Conservation (phyloP, 2,329 filamentous ascomycete genomes). For the Metarhizium album region DNA sequence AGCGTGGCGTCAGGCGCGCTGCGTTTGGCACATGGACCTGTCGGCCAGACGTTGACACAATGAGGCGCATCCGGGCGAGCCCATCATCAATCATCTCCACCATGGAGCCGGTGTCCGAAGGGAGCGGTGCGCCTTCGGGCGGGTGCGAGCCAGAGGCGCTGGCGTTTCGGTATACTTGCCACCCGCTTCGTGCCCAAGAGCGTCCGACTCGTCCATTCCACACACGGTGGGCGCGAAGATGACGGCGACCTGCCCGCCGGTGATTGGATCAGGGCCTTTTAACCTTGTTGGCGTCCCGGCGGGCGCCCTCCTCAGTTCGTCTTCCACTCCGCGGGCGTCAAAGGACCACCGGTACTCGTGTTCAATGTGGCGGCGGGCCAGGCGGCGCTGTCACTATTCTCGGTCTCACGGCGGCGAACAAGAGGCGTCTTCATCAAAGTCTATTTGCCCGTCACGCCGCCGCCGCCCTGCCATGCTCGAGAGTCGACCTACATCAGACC, state of each 20-base stretch:
- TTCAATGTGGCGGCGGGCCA: neutral
- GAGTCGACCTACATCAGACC: neutral
- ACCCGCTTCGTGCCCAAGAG: neutral
- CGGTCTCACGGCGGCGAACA: neutral
- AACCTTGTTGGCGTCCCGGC: neutral
- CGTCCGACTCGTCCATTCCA: no score
- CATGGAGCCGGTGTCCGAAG: neutral
- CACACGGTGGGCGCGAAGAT: no score
- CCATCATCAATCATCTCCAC: neutral
- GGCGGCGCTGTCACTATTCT: neutral
- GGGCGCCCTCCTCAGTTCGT: no score
- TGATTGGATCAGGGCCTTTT: neutral
- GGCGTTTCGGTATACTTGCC: neutral
- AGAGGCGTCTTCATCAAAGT: neutral
- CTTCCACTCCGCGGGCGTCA: neutral
- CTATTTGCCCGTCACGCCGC: neutral
- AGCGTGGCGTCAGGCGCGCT: neutral
- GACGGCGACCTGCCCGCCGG: no score
- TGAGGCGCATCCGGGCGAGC: neutral
- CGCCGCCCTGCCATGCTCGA: neutral
- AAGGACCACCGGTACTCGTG: neutral
- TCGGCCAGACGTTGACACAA: no score
- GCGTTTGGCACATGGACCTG: no score
- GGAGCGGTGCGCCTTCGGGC: no score
- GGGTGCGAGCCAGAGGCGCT: neutral